Base-by-base conservation (phyloP, 495 filamentous ascomycete genomes). In the Parathielavia appendiculata region DNA sequence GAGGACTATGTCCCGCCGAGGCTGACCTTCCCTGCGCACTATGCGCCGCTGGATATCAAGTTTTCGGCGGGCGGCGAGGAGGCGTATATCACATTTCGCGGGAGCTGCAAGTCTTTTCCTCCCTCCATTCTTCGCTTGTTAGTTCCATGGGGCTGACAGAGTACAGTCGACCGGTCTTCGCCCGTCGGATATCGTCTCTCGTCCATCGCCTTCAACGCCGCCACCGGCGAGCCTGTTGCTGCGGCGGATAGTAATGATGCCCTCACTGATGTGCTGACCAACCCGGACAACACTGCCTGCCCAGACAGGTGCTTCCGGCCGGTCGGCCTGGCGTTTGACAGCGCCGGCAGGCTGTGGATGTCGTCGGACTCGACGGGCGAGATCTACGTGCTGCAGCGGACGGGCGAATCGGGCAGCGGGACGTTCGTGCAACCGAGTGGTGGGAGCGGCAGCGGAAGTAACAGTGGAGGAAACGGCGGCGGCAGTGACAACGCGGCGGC, bases 1-100 rank as follows among this genome's bases (percentile, higher is more conserved):
- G 43, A 57, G 1, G 58, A 75, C 22, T 71, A 66, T 22, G 64
- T 69, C 2, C 35, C 72, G 9, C 81, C 82, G 20, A 62, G 75
- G 19, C 56, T 84, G 39, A 75, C 75, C 0, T 80, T 85, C 50
- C 70, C 74, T 23, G 76, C 80, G 9, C 82, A 85, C 57, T 76
- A 71, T 57, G 80, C 82, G 0, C 82, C 82, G 6, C 60, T 83
- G 1, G 79, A 83, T 63, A 75, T 84, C 53, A 76, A 73, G 58
- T 83, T 84, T 51, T 10, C 55, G 1, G 39, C 46, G 12, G 66
- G 68, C 38, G 79, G 73, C 3, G 61, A 50, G 64, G 67, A 32
- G 40, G 79, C 76, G 8, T 84, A 70, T 65, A 63, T 84, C 13
- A 66, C 73, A 0, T 84, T 84, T 54, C 80, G 82, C 46, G 82